These are phyloP conservation scores for Thermothielavioides terrestris DNA, from an alignment of 495 filamentous ascomycete species.

Conservation along the genomic window DNA sequence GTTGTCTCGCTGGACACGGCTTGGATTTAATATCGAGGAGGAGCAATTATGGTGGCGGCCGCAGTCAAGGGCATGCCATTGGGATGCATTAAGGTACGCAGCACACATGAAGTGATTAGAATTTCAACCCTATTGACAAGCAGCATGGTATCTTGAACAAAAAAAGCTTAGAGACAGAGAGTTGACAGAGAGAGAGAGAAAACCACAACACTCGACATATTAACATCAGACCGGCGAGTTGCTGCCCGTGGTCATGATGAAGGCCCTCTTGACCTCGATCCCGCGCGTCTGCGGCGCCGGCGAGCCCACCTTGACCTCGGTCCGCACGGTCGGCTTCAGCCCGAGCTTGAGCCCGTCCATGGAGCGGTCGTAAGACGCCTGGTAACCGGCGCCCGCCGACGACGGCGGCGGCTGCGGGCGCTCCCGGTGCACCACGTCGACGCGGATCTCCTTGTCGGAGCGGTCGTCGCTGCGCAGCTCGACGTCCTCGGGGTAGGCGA, in stretches of 20 bases:
- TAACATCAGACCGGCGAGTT: neutral
- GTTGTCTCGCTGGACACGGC: too few relatives aligned
- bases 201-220: too few relatives aligned
- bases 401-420: neutral
- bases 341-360: constrained; percentile 10
- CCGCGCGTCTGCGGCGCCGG: neutral
- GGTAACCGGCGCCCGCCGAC: too few relatives aligned
- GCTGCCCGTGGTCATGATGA: constrained; percentile 5
- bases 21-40: too few relatives aligned
- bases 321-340: constrained; percentile 16
- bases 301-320: constrained; percentile 15
- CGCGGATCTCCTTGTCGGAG: constrained; percentile 10
- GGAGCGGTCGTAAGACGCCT: neutral
- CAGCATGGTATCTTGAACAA: too few relatives aligned
- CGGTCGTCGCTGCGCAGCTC: constrained; percentile 23
- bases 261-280: constrained; percentile 17
- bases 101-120: too few relatives aligned
- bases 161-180: too few relatives aligned
- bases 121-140: too few relatives aligned
- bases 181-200: too few relatives aligned
- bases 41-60: too few relatives aligned
- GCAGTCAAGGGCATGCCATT: too few relatives aligned
- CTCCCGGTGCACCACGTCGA: neutral
- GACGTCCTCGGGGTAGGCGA: constrained; percentile 21
- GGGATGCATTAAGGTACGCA: too few relatives aligned